These are phyloP conservation scores for Pythium rhizo-oryzae DNA, from an alignment of 352 stramenopile genomes.

Conservation along the genomic window DNA sequence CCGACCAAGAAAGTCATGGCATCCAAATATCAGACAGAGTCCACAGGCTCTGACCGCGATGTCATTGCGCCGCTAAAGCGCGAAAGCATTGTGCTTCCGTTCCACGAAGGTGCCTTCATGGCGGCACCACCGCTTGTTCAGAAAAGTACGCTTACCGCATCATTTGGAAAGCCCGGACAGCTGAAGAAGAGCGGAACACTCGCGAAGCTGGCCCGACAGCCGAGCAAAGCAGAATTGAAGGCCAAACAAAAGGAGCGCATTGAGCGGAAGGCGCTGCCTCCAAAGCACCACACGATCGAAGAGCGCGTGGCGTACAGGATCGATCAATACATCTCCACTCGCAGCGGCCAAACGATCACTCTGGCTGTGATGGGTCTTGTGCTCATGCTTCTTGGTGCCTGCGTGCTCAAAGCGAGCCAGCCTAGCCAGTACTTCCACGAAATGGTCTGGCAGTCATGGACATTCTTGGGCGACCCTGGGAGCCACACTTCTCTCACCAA, in stretches of 20 bases:
- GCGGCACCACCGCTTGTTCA: neutral
- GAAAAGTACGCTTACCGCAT: constrained; percentile 3
- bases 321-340: constrained; percentile 70
- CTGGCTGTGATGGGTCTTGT: constrained; percentile 46
- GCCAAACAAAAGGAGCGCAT: constrained; percentile 20
- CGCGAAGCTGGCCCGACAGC: neutral
- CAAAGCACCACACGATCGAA: constrained; percentile 35
- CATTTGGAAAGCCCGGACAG: neutral
- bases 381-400: constrained; percentile 45
- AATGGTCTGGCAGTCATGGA: constrained; percentile 68
- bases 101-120: constrained; percentile 11
- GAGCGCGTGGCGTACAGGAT: constrained; percentile 58
- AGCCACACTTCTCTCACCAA: constrained; percentile 45
- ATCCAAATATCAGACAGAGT: constrained; percentile 9
- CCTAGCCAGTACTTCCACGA: constrained; percentile 38
- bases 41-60: constrained; percentile 6
- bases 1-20: neutral
- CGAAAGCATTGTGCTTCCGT: constrained; percentile 4
- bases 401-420: constrained; percentile 43
- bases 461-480: constrained; percentile 55
- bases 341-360: constrained; percentile 50
- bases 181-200: constrained; percentile 18
- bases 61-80: constrained; percentile 5
- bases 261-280: constrained; percentile 7
- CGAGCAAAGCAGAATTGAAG: constrained; percentile 21